Evolutionary conservation across 768 basidiomycete genomes (phyloP).

Genomic region (Lactarius tabidus): DNA sequence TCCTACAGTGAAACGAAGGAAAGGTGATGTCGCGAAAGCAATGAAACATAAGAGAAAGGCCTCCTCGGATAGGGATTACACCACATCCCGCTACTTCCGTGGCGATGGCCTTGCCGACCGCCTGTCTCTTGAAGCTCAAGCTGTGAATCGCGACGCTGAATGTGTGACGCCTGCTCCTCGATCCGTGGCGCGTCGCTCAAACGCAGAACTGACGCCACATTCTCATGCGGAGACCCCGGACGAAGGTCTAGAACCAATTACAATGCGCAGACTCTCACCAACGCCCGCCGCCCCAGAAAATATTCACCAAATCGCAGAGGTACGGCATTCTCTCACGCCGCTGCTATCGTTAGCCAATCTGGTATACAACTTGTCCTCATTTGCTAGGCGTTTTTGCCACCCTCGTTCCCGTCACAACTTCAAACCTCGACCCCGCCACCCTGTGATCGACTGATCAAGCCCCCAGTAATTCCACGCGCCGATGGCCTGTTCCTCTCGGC

Average conservation of each 20-base stretch:
- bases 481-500: background rate
- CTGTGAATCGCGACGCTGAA: background rate
- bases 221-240: background rate
- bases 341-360: background rate
- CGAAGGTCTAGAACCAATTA: background rate
- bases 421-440: slow-evolving; percentile 20
- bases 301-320: slow-evolving; percentile 20
- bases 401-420: slow-evolving; percentile 24
- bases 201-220: background rate
- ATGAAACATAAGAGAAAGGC: slow-evolving; percentile 5
- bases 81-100: slow-evolving; percentile 16
- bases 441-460: slow-evolving; percentile 7
- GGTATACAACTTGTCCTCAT: background rate
- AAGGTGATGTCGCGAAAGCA: slow-evolving; percentile 2
- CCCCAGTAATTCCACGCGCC: slow-evolving; percentile 13
- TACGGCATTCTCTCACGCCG: background rate
- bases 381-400: slow-evolving; percentile 19
- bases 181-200: background rate
- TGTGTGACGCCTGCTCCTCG: background rate
- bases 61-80: background rate
- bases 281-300: background rate
- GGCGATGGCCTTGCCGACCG: background rate
- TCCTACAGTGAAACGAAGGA: slow-evolving; percentile 5
- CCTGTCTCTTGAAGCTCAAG: background rate
- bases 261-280: background rate